phyloP scores from a whole-genome alignment of 495 filamentous ascomycete species.

The Trichoderma reesei region DNA sequence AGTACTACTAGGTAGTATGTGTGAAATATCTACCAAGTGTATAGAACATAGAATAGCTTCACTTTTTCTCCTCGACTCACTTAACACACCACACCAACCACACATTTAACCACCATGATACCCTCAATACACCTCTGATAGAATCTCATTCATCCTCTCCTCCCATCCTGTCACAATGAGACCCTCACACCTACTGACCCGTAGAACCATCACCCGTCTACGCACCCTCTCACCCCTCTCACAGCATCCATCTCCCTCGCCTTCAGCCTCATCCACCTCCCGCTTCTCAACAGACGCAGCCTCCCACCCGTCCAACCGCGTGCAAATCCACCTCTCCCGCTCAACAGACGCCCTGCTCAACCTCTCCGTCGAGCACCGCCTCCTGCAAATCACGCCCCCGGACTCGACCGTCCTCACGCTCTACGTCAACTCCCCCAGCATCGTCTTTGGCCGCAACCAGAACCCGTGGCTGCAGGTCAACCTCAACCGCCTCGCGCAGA shows the following conservation, averaged over 20 bases:
- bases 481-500: constrained; percentile 42
- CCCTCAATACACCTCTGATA: neutral
- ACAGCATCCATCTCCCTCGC: neutral
- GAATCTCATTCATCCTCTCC: neutral
- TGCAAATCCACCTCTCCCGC: constrained; percentile 67
- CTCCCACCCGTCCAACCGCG: constrained; percentile 15
- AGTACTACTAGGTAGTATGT: too few species aligned
- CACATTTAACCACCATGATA: neutral
- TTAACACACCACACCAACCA: neutral
- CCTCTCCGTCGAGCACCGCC: constrained; percentile 88
- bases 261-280: neutral
- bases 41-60: too few species aligned
- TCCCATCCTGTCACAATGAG: neutral
- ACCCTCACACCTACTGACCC: neutral
- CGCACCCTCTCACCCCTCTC: neutral
- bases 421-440: constrained; percentile 74
- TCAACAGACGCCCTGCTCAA: constrained; percentile 76
- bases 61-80: too few species aligned
- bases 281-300: constrained; percentile 17
- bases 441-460: constrained; percentile 91
- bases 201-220: neutral
- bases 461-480: constrained; percentile 94
- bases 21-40: too few species aligned
- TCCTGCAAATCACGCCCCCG: constrained; percentile 60
- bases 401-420: constrained; percentile 73